Evolutionary conservation across 1,284 basidiomycete genomes (phyloP).

Genomic region (Marasmius fiardii): DNA sequence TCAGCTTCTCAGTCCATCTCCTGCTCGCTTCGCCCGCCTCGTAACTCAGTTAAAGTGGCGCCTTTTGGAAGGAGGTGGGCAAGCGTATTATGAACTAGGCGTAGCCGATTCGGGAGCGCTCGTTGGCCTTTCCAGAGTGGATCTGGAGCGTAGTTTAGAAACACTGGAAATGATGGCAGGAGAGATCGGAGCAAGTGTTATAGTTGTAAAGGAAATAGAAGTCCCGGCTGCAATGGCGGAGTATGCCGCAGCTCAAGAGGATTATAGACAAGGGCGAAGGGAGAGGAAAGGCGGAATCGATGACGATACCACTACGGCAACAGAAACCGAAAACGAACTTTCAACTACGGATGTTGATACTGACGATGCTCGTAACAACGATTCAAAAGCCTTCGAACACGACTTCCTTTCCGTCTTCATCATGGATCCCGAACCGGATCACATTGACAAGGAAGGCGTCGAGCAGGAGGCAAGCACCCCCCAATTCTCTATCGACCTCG

Average conservation of each 20-base stretch:
- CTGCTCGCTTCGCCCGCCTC: slow-evolving; percentile 72
- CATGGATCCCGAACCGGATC: slow-evolving; percentile 44
- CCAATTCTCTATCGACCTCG: slow-evolving; percentile 48
- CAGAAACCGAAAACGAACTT: slow-evolving; percentile 37
- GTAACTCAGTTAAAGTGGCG: slow-evolving; percentile 96
- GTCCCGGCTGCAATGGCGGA: slow-evolving; percentile 53
- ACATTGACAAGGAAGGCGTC: slow-evolving; percentile 12
- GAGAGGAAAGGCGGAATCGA: slow-evolving; percentile 3
- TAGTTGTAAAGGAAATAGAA: slow-evolving; percentile 84
- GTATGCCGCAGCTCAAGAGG: slow-evolving; percentile 35
- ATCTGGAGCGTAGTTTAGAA: slow-evolving; percentile 77
- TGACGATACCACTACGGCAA: slow-evolving; percentile 19
- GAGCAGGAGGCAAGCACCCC: slow-evolving; percentile 11
- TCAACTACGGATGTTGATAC: slow-evolving; percentile 32
- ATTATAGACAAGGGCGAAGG: slow-evolving; percentile 16
- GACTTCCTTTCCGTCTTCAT: slow-evolving; percentile 36
- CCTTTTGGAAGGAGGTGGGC: slow-evolving; percentile 86
- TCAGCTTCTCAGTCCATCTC: slow-evolving; percentile 69
- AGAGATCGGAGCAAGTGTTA: slow-evolving; percentile 86
- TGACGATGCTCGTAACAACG: slow-evolving; percentile 27
- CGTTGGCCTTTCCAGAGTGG: slow-evolving; percentile 70
- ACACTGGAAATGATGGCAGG: slow-evolving; percentile 91
- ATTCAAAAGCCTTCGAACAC: slow-evolving; percentile 8
- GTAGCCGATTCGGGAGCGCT: slow-evolving; percentile 85
- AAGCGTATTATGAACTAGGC: slow-evolving; percentile 91